Evolutionary conservation across 139 green algal species (phyloP).

Genomic region (Yamagishiella unicocca): DNA sequence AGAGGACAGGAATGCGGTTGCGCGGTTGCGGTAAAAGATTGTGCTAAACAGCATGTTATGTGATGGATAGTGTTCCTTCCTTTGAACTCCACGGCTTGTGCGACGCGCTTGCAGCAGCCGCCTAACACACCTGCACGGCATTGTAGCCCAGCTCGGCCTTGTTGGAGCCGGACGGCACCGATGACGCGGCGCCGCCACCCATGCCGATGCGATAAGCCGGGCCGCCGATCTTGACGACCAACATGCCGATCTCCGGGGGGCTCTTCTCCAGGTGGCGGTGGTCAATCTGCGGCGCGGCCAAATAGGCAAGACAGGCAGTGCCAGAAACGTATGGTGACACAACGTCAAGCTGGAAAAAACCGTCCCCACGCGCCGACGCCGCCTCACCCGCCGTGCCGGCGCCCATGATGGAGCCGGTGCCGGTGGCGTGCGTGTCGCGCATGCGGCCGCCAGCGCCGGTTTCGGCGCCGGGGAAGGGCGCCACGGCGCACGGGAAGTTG

Average conservation of each 20-base stretch:
- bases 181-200: constrained; percentile 95
- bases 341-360: not conserved
- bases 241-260: constrained; percentile 88
- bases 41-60: too few relatives aligned
- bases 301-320: too few relatives aligned
- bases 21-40: too few relatives aligned
- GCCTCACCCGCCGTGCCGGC: constrained; percentile 79
- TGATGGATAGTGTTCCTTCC: too few relatives aligned
- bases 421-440: constrained; percentile 98
- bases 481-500: constrained; percentile 99
- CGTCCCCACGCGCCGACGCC: too few relatives aligned
- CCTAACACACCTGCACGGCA: constrained; percentile 90
- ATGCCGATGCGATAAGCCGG: constrained; percentile 99
- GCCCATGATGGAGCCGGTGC: constrained; percentile 96
- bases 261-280: constrained; percentile 71
- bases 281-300: constrained; percentile 43
- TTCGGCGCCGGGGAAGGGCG: constrained; percentile 95
- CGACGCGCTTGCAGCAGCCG: too few relatives aligned
- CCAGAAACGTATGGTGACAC: not conserved
- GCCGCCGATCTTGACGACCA: constrained; percentile 99
- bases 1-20: too few relatives aligned
- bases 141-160: constrained; percentile 98
- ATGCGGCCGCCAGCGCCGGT: constrained; percentile 97
- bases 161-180: constrained; percentile 79
- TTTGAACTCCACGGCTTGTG: too few relatives aligned